Base-by-base conservation (phyloP, 768 basidiomycete species). In the Pisolithus sp. region DNA sequence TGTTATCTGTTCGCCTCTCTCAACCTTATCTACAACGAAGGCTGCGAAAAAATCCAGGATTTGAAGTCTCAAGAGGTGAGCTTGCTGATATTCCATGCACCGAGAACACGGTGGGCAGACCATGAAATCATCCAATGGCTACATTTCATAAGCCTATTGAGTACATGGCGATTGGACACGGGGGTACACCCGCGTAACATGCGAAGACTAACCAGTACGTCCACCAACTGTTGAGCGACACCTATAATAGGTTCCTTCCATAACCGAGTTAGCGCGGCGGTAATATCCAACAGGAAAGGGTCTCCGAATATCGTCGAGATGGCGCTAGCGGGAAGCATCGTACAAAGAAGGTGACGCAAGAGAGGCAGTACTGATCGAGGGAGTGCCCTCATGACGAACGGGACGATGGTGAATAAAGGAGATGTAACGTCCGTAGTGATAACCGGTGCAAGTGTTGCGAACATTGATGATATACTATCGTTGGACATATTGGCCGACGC, bases 71-170 rank as follows among this genome's bases (percentile, higher is more conserved):
- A 65, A 52, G 23, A 57, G 57, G 48, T 74, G 74, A 9, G 57
- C 51, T 8, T 65, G 58, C 37, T 59, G 53, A 39, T 57, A 59
- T 38, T 65, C 63, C 28, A 54, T 59, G 63, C 67, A 61, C 48
- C 53, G 53, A 50, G 67, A 49, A 52, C 64, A 67, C 10, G 67
- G 63, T 24, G 69, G 67, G 51, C 68, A 69, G 57, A 67, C 73
- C 68, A 78, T 63, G 57, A 72, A 73, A 61, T 78, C 73, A 65
- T 76, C 72, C 69, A 78, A 68, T 43, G 78, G 76, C 81, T 82
- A 66, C 62, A 67, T 58, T 55, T 59, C 45, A 47, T 49, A 57
- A 54, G 50, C 12, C 50, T 40, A 40, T 59, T 64, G 50, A 63
- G 59, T 63, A 63, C 56, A 59, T 49, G 18, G 18, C 17, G 45